Base-by-base conservation (phyloP, 2,329 filamentous ascomycete species). In the Ascocoryne sarcoides region DNA sequence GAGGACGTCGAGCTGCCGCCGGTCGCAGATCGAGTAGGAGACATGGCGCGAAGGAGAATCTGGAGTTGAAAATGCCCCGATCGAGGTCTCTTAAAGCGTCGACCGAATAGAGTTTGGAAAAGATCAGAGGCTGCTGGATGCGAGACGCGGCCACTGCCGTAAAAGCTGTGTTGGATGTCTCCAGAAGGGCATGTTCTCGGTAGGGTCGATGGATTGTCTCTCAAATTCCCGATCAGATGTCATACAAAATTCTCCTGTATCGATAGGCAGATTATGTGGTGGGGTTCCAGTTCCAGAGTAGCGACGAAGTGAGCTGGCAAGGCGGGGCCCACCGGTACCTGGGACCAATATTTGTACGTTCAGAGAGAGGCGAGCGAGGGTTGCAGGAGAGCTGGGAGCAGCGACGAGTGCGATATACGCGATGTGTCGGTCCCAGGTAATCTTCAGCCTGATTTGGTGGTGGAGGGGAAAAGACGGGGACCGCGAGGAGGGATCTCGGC, bases 171-270 rank as follows among this genome's bases (percentile, higher is more conserved):
- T 43, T 28, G 32, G 37, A 21, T 42, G 37, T 36, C 41, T 46
- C 47, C 45, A 47, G 43, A 48, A 39, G 51, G 37, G 48, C 54
- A 56, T 56, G 42, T 53, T 56, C 53, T 50, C 53, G 50, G 44
- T 47, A 36, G 40, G 31, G 30, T 26, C 18, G 15, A 34, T 31
- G 32, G 14, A 17, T 28, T 33, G 20, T n/a, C n/a, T n/a, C 23
- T 26, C 23, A 38, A 31, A 37, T 16, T 31, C 23, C 40, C 32
- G 38, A 41, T 44, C 44, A 47, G 41, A 35, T 42, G 43, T 39
- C 39, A 28, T 17, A 43, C 37, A 43, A 30, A 38, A 12, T 29
- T 7, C 7, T 7, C 7, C 7, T 26, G 7, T 7, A 26, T 7
- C 23, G 23, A 26, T 7, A 7, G 23, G 23, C 23, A 26, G 23